Evolutionary conservation across 768 basidiomycete species (phyloP).

Genomic region (Amanita inopinata): DNA sequence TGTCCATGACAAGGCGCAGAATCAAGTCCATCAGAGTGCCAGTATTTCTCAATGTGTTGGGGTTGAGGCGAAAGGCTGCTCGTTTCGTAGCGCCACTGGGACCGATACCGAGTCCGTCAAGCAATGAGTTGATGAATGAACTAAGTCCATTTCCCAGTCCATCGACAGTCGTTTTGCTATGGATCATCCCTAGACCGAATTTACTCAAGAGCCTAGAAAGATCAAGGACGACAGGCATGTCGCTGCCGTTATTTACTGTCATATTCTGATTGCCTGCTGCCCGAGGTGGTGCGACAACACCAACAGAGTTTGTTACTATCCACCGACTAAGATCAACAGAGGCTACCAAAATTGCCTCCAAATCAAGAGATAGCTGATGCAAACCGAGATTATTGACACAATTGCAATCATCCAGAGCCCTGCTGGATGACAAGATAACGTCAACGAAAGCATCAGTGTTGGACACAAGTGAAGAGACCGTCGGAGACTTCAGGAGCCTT

Average conservation of each 20-base stretch:
- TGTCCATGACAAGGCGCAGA: constrained; percentile 9
- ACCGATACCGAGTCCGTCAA: constrained; percentile 17
- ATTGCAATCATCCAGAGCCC: constrained; percentile 10
- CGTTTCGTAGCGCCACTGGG: constrained; percentile 11
- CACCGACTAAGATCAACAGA: constrained; percentile 11
- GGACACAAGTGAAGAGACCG: constrained; percentile 13
- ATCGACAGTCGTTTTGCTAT: constrained; percentile 12
- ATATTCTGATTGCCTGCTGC: not conserved
- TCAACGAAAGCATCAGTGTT: constrained; percentile 13
- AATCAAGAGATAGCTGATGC: constrained; percentile 6
- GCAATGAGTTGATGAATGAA: constrained; percentile 14
- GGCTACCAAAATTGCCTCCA: constrained; percentile 9
- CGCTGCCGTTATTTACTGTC: not conserved
- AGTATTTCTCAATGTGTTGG: constrained; percentile 8
- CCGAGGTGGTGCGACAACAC: not conserved
- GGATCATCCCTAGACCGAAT: constrained; percentile 14
- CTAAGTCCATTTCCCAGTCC: constrained; percentile 14
- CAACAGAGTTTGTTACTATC: constrained; percentile 10
- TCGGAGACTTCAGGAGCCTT: constrained; percentile 10
- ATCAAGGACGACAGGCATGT: constrained; percentile 17
- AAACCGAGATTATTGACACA: constrained; percentile 13
- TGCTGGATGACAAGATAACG: not conserved
- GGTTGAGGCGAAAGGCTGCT: not conserved
- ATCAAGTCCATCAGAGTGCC: constrained; percentile 4
- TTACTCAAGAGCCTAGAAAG: constrained; percentile 16